Conservation (phyloP, 768 basidiomycete genomes). For the Kockovaella imperatae region DNA sequence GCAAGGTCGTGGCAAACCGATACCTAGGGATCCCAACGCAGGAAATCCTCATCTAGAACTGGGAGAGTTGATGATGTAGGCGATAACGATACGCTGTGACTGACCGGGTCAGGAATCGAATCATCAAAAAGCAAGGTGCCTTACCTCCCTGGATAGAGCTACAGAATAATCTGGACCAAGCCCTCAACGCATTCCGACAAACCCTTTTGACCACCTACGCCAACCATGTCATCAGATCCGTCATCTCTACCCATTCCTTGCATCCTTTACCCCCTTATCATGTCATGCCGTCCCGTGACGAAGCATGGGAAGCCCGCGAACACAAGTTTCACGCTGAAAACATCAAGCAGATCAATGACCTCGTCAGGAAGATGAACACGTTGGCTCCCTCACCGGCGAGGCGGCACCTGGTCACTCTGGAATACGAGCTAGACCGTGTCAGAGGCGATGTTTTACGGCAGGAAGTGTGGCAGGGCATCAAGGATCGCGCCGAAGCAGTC, state of each 20-base stretch:
- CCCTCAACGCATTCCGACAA: conserved; percentile 57
- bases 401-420: conserved; percentile 54
- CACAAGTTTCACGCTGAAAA: conserved; percentile 61
- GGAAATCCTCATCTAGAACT: conserved; percentile 61
- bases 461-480: conserved; percentile 27
- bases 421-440: conserved; percentile 51
- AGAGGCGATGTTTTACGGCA: conserved; percentile 20
- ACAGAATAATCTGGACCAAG: conserved; percentile 64
- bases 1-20: conserved; percentile 58
- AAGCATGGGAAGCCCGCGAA: conserved; percentile 64
- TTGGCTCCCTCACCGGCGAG: conserved; percentile 73
- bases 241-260: conserved; percentile 42
- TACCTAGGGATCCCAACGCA: conserved; percentile 49
- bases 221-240: conserved; percentile 61
- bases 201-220: conserved; percentile 63
- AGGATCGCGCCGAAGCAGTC: conserved; percentile 21
- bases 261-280: conserved; percentile 45
- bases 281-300: conserved; percentile 47
- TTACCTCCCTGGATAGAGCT: conserved; percentile 80
- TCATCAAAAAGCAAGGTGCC: conserved; percentile 71
- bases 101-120: conserved; percentile 52
- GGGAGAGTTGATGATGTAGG: conserved; percentile 66
- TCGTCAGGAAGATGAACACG: conserved; percentile 71
- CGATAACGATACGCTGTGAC: background rate
- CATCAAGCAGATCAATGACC: conserved; percentile 62